phyloP scores from a whole-genome alignment of 2,329 filamentous ascomycete genomes.

The Exophiala sp. region DNA sequence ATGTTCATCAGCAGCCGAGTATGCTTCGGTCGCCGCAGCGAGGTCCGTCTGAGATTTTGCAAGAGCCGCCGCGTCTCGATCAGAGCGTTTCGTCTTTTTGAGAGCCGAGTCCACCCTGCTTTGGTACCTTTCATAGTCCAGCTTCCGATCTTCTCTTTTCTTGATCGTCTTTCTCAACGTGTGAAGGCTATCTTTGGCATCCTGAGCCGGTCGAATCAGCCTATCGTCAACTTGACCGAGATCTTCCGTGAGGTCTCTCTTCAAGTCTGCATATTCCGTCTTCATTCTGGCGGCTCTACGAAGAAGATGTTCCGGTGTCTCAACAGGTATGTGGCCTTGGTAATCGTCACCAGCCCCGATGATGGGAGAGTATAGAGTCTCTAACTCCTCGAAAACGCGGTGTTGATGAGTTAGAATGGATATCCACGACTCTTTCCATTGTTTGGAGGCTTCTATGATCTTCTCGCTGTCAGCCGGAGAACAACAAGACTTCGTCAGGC shows the following conservation, averaged over 20 bases:
- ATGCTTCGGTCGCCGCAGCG: conserved; percentile 63
- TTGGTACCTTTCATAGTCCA: conserved; percentile 77
- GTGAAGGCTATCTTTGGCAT: conserved; percentile 65
- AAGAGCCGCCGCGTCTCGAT: conserved; percentile 69
- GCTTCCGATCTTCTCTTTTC: conserved; percentile 75
- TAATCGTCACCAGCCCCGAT: conserved; percentile 61
- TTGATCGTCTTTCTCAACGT: conserved; percentile 79
- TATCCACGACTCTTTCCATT: conserved; percentile 77
- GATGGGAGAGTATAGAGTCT: conserved; percentile 73
- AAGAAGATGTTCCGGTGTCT: conserved; percentile 62
- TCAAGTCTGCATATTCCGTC: conserved; percentile 66
- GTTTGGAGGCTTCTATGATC: conserved; percentile 71
- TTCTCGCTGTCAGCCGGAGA: conserved; percentile 35
- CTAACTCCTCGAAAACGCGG: conserved; percentile 63
- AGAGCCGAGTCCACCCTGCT: conserved; percentile 65
- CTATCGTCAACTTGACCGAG: conserved; percentile 66
- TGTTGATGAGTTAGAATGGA: conserved; percentile 67
- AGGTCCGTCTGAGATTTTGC: conserved; percentile 70
- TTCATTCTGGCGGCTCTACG: conserved; percentile 63
- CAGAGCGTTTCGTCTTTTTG: conserved; percentile 66
- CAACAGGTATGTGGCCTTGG: conserved; percentile 51
- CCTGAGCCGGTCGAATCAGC: conserved; percentile 66
- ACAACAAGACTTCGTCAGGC: background rate
- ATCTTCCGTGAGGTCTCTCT: conserved; percentile 67
- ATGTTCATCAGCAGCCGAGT: conserved; percentile 70